Evolutionary conservation across 139 green algal genomes (phyloP).

Genomic region (Chlorella sp.): DNA sequence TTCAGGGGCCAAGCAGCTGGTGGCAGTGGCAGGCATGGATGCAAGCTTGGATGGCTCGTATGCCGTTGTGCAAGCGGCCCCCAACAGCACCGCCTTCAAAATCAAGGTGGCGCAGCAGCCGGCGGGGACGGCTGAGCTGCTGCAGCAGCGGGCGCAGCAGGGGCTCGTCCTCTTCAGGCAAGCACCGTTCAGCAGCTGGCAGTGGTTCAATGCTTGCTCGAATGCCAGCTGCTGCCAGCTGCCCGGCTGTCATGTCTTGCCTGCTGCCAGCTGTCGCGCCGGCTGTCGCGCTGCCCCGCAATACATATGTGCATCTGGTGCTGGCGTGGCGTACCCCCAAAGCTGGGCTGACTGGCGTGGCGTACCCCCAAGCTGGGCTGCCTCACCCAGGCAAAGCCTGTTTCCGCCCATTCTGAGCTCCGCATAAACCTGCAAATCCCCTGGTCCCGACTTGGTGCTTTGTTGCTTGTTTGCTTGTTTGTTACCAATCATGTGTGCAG

Average conservation of each 20-base stretch:
- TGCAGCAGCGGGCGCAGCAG: not conserved
- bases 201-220: not conserved
- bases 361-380: no score
- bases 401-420: no score
- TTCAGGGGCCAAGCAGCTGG: not conserved
- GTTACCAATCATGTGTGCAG: not conserved
- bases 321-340: not conserved
- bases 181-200: not conserved
- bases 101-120: not conserved
- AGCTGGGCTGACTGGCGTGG: no score
- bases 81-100: not conserved
- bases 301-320: not conserved
- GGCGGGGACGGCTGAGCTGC: not conserved
- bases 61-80: not conserved
- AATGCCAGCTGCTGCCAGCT: no score
- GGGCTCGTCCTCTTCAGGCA: not conserved
- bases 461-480: not conserved
- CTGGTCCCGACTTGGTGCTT: no score
- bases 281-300: not conserved
- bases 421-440: no score
- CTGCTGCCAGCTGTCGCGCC: not conserved
- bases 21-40: not conserved
- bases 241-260: no score
- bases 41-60: not conserved
- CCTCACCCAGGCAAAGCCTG: no score